These are phyloP conservation scores for Pythium rishiriense DNA, from an alignment of 352 stramenopile genomes.

Conservation along the genomic window DNA sequence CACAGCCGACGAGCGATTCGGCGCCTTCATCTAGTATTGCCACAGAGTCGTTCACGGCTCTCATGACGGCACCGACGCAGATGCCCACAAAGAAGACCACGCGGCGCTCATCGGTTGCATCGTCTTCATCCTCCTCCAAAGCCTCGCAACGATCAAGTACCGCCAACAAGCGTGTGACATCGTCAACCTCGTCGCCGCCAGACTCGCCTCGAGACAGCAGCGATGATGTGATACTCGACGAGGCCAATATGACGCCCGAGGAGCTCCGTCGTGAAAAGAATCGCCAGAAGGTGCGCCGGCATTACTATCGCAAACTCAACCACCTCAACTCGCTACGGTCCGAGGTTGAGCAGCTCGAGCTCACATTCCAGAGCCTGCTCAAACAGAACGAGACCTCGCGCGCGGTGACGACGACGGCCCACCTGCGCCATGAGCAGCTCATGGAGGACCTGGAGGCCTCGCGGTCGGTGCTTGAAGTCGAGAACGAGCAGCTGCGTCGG, in stretches of 20 bases:
- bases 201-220: background rate
- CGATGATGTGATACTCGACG: background rate
- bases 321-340: conserved; percentile 24
- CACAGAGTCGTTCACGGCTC: background rate
- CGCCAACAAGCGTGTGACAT: too few relatives aligned
- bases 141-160: background rate
- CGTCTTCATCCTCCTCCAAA: background rate
- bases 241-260: conserved; percentile 9
- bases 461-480: conserved; percentile 8
- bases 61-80: background rate
- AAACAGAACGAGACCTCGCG: conserved; percentile 9
- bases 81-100: background rate
- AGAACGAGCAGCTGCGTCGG: conserved; percentile 22
- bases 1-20: background rate
- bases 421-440: background rate
- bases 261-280: conserved; percentile 33
- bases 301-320: conserved; percentile 38
- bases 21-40: background rate
- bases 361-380: conserved; percentile 16
- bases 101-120: background rate
- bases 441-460: conserved; percentile 2
- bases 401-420: background rate
- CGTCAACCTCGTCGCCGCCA: conserved; percentile 1
- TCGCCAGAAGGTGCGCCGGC: conserved; percentile 34
- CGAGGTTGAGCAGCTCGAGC: conserved; percentile 27